phyloP scores from a whole-genome alignment of 768 basidiomycete species.

The Pluteus cervinus region DNA sequence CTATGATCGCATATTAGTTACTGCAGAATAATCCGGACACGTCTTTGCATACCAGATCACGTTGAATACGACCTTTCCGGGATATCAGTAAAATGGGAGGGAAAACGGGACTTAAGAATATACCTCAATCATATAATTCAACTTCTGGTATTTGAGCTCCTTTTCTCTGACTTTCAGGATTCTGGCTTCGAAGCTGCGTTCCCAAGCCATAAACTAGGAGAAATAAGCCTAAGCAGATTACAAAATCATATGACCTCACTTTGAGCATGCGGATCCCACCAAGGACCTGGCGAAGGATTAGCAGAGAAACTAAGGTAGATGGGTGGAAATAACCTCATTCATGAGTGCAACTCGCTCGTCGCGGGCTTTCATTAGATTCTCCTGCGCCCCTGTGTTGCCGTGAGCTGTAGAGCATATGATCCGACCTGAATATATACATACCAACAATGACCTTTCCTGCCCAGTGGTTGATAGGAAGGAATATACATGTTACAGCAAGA shows the following conservation, averaged over 20 bases:
- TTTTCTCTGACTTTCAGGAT: slow-evolving; percentile 70
- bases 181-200: slow-evolving; percentile 78
- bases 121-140: slow-evolving; percentile 86
- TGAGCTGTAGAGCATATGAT: background rate
- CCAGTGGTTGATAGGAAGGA: slow-evolving; percentile 75
- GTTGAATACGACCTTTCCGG: no score
- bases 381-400: slow-evolving; percentile 45
- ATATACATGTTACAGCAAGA: slow-evolving; percentile 65
- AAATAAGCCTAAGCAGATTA: slow-evolving; percentile 3
- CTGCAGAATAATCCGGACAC: no score
- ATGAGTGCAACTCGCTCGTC: slow-evolving; percentile 88
- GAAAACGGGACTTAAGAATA: slow-evolving; percentile 3
- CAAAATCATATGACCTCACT: slow-evolving; percentile 14
- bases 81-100: background rate
- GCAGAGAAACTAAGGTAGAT: background rate
- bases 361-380: slow-evolving; percentile 85
- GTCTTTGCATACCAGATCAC: slow-evolving; percentile 42
- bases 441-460: slow-evolving; percentile 74
- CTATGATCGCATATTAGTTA: slow-evolving; percentile 15
- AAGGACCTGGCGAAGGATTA: slow-evolving; percentile 46
- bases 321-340: slow-evolving; percentile 54
- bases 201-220: slow-evolving; percentile 85
- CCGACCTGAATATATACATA: slow-evolving; percentile 7
- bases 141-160: slow-evolving; percentile 77
- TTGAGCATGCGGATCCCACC: slow-evolving; percentile 92